phyloP scores from a whole-genome alignment of 2,329 filamentous ascomycete species.

The Paracamarosporium sp. region DNA sequence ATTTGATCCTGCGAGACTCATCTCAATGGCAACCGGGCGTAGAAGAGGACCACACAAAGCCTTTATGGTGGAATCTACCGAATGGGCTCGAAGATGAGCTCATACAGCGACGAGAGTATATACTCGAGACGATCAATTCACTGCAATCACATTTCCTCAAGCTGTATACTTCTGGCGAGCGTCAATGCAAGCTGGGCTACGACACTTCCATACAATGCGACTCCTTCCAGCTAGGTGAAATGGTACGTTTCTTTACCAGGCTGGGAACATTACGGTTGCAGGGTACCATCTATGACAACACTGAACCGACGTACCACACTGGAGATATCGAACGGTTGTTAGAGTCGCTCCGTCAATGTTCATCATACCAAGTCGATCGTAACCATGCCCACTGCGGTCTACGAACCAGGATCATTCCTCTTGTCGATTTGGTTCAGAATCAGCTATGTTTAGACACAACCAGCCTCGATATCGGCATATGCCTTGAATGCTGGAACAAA shows the following conservation, averaged over 20 bases:
- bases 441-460: constrained; percentile 43
- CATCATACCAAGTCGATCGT: constrained; percentile 76
- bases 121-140: constrained; percentile 73
- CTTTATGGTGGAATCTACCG: constrained; percentile 77
- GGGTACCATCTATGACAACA: constrained; percentile 49
- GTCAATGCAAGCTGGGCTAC: constrained; percentile 77
- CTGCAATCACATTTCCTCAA: constrained; percentile 71
- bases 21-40: constrained; percentile 58
- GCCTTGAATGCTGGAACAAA: constrained; percentile 53
- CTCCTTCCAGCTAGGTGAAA: constrained; percentile 79
- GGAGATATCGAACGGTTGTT: constrained; percentile 70
- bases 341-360: constrained; percentile 67
- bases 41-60: constrained; percentile 48
- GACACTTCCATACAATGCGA: constrained; percentile 76
- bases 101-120: constrained; percentile 68
- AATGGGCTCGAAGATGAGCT: constrained; percentile 75
- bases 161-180: constrained; percentile 70
- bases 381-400: constrained; percentile 78
- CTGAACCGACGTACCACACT: constrained; percentile 57
- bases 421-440: constrained; percentile 68
- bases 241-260: constrained; percentile 72
- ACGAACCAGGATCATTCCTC: constrained; percentile 68
- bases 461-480: constrained; percentile 51
- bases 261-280: constrained; percentile 66
- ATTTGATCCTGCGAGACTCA: constrained; percentile 72